These are phyloP conservation scores for Paramecium primaurelia DNA, from an alignment of 73 alveolate genomes.

Conservation along the genomic window DNA sequence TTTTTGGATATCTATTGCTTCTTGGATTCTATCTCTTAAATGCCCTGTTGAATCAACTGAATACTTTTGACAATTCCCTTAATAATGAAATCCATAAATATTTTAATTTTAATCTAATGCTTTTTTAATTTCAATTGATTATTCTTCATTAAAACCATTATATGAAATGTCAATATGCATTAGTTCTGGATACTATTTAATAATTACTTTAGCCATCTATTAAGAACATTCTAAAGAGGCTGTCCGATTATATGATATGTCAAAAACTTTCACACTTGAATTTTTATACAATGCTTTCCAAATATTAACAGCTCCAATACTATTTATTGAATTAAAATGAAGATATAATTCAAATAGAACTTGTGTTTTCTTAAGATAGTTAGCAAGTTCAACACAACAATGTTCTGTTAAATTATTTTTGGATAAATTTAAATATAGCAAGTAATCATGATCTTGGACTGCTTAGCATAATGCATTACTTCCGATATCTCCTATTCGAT, in stretches of 20 bases:
- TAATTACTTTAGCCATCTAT: constrained; percentile 24
- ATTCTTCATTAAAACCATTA: constrained; percentile 35
- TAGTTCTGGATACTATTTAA: constrained; percentile 40
- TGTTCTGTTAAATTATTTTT: constrained; percentile 17
- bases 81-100: constrained; percentile 54
- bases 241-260: constrained; percentile 41
- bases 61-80: constrained; percentile 48
- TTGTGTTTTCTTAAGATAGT: background rate
- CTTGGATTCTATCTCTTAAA: background rate
- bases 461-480: background rate
- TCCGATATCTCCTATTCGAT: constrained; percentile 20
- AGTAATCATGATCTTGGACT: background rate
- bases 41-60: constrained; percentile 48
- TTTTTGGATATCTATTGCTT: background rate
- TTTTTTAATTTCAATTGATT: constrained; percentile 17
- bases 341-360: constrained; percentile 11
- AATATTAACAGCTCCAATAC: background rate
- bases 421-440: background rate
- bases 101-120: constrained; percentile 28
- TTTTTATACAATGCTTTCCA: constrained; percentile 45
- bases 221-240: constrained; percentile 46
- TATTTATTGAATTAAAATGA: constrained; percentile 3
- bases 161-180: constrained; percentile 57
- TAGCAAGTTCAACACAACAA: background rate
- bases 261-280: constrained; percentile 46